A percentile compares a stretch with the other conserved stretches of the same genome.
phyloP scores from a whole-genome alignment of 73 alveolate species.

The Breviolum minutum region DNA sequence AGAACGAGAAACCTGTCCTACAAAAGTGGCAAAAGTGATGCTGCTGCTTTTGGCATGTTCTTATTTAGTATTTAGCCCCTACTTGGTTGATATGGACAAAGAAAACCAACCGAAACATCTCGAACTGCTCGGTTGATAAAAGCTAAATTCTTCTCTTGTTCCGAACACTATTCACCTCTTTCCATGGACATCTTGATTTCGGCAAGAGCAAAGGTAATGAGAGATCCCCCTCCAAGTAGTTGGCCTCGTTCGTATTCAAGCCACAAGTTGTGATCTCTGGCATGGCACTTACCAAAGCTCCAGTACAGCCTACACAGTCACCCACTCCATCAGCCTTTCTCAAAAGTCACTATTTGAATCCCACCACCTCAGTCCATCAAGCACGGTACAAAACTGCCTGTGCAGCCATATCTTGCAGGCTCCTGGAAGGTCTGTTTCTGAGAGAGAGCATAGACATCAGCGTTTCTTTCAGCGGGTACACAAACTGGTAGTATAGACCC shows the following conservation, averaged over 20 bases:
- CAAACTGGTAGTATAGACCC: neutral
- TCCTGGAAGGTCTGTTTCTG: neutral
- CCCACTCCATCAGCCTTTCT: neutral
- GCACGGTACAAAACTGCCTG: neutral
- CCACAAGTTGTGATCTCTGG: conserved; percentile 69
- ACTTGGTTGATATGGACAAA: no score
- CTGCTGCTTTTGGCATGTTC: neutral
- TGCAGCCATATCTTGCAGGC: conserved; percentile 94
- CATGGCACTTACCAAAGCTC: conserved; percentile 81
- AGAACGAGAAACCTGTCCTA: conserved; percentile 97
- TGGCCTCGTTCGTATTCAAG: conserved; percentile 66
- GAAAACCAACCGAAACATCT: neutral
- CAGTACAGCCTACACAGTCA: conserved; percentile 39
- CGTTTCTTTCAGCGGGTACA: no score
- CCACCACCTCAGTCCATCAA: neutral
- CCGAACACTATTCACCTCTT: no score
- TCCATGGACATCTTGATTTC: no score
- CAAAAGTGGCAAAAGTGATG: neutral
- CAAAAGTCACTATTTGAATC: neutral
- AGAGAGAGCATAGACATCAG: neutral
- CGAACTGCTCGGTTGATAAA: neutral
- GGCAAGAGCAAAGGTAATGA: neutral
- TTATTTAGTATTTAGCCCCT: no score
- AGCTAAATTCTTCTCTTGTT: no score
- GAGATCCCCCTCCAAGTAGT: neutral